Evolutionary conservation across 345 rosid species (phyloP), one percentile per base, ranked within the genome.

Genomic region (Heritiera fomes): DNA sequence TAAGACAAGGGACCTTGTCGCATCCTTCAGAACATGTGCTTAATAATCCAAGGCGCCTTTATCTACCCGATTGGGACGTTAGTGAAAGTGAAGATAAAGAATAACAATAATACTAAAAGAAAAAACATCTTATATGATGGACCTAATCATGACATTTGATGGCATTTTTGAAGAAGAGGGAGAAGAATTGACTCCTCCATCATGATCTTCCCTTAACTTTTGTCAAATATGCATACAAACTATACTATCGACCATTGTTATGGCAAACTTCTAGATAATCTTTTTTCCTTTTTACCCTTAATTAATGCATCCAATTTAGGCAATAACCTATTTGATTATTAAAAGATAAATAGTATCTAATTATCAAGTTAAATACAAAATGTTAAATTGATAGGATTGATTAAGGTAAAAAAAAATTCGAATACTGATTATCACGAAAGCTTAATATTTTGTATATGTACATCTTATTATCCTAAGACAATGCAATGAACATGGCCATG

Each of bases 41-140:
- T 28, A 77, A 83, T 28, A 77, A 83, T 77, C 80, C 79, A 67
- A 66, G 73, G 66, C 65, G 28, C 28, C 28, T 40, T 78, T 14
- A 28, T 71, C 64, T 72, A 58, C 32, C 28, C 49, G 17, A 65
- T 41, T 72, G 58, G 13, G 60, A 34, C 75, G 53, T 34, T 7
- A 7, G 60, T 71, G 32, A 71, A 70, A 17, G 30, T 70, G 8
- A n/a, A 53, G 11, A 12, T 40, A 13, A 34, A 34, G 28, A 55
- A 23, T 23, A 53, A 5, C 0, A 6, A 18, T 49, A 49, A 47
- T 47, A 9, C 10, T 49, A 2, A 55, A 55, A 64, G 1, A 52
- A 79, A 43, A 10, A 10, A 9, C 5, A 30, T 12, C 43, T 46
- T 23, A 28, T 23, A 23, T 30, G 28, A 23, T 40, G 75, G 56